Evolutionary conservation across 345 rosid species (phyloP).

Genomic region (Combretum micranthum): DNA sequence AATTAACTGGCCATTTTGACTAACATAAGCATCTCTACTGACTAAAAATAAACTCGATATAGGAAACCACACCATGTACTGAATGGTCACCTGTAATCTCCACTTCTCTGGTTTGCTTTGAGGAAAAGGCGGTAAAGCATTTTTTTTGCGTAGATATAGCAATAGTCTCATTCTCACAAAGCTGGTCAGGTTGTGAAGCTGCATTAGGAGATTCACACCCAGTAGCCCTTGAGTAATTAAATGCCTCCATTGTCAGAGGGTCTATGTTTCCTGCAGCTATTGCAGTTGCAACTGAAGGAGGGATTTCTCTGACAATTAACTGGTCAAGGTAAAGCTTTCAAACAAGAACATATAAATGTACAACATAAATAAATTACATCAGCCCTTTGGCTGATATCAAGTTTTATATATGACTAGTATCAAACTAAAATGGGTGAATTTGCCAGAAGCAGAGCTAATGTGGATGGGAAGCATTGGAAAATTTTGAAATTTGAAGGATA

Average conservation of each 20-base stretch:
- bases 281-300: slow-evolving; percentile 64
- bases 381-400: no score
- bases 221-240: slow-evolving; percentile 28
- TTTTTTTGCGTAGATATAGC: slow-evolving; percentile 12
- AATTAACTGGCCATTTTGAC: no score
- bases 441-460: background rate
- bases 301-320: slow-evolving; percentile 42
- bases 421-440: background rate
- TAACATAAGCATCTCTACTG: no score
- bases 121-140: slow-evolving; percentile 23
- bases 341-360: no score
- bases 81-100: slow-evolving; percentile 18
- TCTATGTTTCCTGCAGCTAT: slow-evolving; percentile 73
- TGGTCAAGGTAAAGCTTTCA: slow-evolving; percentile 8
- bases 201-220: slow-evolving; percentile 5
- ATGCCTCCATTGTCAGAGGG: slow-evolving; percentile 67
- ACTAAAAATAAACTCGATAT: no score
- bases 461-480: background rate
- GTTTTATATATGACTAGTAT: background rate
- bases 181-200: slow-evolving; percentile 13
- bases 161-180: slow-evolving; percentile 19
- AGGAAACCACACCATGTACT: background rate
- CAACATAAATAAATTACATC: no score
- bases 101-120: slow-evolving; percentile 19
- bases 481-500: slow-evolving; percentile 36